Percentiles rank a stretch among this genome's conserved stretches.
Evolutionary conservation across 179 eudicot genomes (phyloP).

Genomic region (Heliamphora pulchella): DNA sequence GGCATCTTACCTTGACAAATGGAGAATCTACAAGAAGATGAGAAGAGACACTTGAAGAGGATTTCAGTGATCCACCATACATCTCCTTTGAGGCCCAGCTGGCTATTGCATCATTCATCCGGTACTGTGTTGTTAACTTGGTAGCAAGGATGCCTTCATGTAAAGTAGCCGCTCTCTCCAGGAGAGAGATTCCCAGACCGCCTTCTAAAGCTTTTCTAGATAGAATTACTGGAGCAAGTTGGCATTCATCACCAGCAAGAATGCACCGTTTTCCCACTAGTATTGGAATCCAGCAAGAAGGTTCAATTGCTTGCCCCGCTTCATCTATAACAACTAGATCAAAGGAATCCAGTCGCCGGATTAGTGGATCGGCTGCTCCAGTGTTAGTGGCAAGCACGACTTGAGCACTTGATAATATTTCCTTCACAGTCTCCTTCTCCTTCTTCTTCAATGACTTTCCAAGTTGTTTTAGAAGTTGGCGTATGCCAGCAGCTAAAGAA

Average conservation of each 20-base stretch:
- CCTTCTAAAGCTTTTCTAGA: constrained; percentile 76
- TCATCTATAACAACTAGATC: constrained; percentile 85
- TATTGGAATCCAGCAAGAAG: constrained; percentile 83
- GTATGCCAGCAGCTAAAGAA: constrained; percentile 85
- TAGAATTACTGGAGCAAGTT: constrained; percentile 78
- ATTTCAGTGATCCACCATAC: constrained; percentile 62
- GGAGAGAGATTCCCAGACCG: constrained; percentile 71
- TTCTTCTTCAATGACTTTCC: constrained; percentile 70
- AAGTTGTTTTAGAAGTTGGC: constrained; percentile 78
- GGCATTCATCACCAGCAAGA: constrained; percentile 86
- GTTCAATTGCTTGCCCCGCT: constrained; percentile 91
- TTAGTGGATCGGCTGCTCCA: constrained; percentile 80
- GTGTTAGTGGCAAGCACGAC: constrained; percentile 83
- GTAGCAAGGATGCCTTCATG: constrained; percentile 62
- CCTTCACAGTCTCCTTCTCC: constrained; percentile 69
- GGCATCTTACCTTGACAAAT: constrained; percentile 57
- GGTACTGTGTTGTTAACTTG: constrained; percentile 60
- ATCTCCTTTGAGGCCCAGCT: constrained; percentile 93
- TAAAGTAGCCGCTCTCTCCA: constrained; percentile 62
- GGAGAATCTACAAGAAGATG: constrained; percentile 83
- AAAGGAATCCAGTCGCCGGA: constrained; percentile 60
- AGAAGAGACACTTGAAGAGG: constrained; percentile 54
- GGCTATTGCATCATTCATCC: constrained; percentile 83
- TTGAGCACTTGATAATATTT: constrained; percentile 57
- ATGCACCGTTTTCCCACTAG: constrained; percentile 73